phyloP scores from a whole-genome alignment of 2,329 filamentous ascomycete genomes.

The Lasiodiplodia citricola region DNA sequence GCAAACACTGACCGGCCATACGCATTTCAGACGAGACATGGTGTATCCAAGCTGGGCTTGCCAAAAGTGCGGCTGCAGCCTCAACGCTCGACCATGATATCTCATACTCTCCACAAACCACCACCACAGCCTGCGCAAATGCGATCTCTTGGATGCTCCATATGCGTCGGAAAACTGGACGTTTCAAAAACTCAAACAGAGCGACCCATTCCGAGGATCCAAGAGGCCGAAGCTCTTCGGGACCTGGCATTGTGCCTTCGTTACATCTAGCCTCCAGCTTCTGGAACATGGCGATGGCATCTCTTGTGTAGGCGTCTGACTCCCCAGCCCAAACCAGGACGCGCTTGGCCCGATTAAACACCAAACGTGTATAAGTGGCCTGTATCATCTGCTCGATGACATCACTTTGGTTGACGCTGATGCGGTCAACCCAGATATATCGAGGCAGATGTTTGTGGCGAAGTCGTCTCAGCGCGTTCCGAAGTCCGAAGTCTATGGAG shows the following conservation, averaged over 20 bases:
- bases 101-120: slow-evolving; percentile 28
- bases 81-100: slow-evolving; percentile 27
- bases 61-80: slow-evolving; percentile 27
- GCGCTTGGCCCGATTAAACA: slow-evolving; percentile 18
- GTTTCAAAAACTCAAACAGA: slow-evolving; percentile 22
- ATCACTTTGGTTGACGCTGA: slow-evolving; percentile 27
- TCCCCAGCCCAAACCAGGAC: slow-evolving; percentile 25
- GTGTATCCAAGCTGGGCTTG: slow-evolving; percentile 26
- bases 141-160: slow-evolving; percentile 29
- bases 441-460: not conserved
- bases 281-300: slow-evolving; percentile 23
- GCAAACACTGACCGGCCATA: slow-evolving; percentile 12
- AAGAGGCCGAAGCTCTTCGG: not conserved
- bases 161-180: slow-evolving; percentile 25
- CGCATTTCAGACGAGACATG: not conserved
- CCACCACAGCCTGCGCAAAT: slow-evolving; percentile 25
- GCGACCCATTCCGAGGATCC: slow-evolving; percentile 14
- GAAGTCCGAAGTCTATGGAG: not conserved
- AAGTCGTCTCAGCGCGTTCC: slow-evolving; percentile 1
- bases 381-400: slow-evolving; percentile 22
- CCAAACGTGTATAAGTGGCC: slow-evolving; percentile 18
- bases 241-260: not conserved
- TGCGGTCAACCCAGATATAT: slow-evolving; percentile 27
- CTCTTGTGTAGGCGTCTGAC: slow-evolving; percentile 15
- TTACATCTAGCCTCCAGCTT: not conserved